phyloP scores from a whole-genome alignment of 495 filamentous ascomycete species.

The Tuber aestivum region DNA sequence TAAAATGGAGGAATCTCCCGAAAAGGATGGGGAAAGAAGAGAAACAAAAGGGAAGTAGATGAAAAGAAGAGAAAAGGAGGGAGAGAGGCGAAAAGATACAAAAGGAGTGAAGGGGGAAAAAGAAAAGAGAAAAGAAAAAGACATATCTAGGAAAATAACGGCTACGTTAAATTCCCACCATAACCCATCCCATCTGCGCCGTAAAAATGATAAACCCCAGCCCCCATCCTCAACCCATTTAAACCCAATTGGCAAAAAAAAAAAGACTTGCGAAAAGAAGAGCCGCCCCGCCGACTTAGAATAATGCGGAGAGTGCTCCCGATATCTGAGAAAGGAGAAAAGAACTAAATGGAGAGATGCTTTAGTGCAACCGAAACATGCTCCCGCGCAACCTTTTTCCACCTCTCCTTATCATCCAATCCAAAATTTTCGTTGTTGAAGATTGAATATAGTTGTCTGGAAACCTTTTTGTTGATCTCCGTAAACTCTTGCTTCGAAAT shows the following conservation, averaged over 20 bases:
- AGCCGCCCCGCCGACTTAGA: neutral
- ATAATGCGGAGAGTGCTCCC: neutral
- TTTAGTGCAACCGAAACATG: constrained; percentile 29
- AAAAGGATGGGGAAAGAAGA: neutral
- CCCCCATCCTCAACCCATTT: neutral
- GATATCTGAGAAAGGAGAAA: neutral
- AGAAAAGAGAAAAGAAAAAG: neutral
- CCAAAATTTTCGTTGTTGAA: constrained; percentile 18
- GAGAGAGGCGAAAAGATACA: too few species aligned
- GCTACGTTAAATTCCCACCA: neutral
- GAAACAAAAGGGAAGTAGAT: neutral
- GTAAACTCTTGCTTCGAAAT: constrained; percentile 40
- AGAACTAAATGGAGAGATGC: constrained; percentile 8
- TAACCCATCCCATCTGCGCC: constrained; percentile 4
- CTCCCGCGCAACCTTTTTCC: constrained; percentile 26
- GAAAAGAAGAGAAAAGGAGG: neutral
- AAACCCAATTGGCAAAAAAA: neutral
- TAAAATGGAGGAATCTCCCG: neutral
- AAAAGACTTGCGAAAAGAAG: neutral
- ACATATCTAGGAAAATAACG: neutral
- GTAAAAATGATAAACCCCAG: neutral
- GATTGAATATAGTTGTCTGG: constrained; percentile 38
- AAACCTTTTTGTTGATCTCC: constrained; percentile 40
- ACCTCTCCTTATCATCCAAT: constrained; percentile 29
- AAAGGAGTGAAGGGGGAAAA: neutral